Base-by-base conservation (phyloP, 2,329 filamentous ascomycete genomes). In the Fusarium sp. region DNA sequence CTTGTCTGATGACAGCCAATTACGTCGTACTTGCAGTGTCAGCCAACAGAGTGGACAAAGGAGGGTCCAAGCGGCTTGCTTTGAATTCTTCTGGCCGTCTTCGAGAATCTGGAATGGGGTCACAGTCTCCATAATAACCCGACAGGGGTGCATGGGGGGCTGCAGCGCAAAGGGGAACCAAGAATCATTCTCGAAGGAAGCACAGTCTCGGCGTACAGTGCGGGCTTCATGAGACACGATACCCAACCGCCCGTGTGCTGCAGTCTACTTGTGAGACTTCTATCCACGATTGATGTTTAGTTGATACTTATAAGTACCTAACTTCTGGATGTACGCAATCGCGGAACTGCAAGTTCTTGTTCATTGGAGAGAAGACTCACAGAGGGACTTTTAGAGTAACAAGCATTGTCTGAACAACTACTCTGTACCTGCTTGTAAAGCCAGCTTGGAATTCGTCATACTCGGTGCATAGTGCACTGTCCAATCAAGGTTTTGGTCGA, bases 111-210 rank as follows among this genome's bases (percentile, higher is more conserved):
- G 53, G 58, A 71, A 74, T 65, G 60, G 56, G 62, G 63, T 62
- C 67, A 61, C 51, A n/a, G 53, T 57, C 58, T 36, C 72, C 69
- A 73, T 48, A 58, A 59, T 63, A 59, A 55, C 54, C 33, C 38
- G 34, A 49, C 70, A 71, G 65, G 72, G 67, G 62, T 52, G 46
- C 31, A 40, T 55, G 55, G 52, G 38, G 38, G 56, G 36, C 55
- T 66, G 60, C 63, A 53, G 62, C 58, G 58, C 64, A 56, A 64
- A 68, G 58, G 69, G 61, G 72, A 57, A 63, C 58, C 72, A 61
- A 67, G 69, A 71, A 67, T 73, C 65, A 60, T 74, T 74, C 72
- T 74, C 68, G 72, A 74, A 74, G 72, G 56, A 73, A 72, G 66
- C 45, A 73, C 68, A 62, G 69, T 69, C 33, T 68, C 38, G 33